These are phyloP conservation scores for Capsicum chinense DNA, from an alignment of 257 asterid genomes.

Conservation along the genomic window DNA sequence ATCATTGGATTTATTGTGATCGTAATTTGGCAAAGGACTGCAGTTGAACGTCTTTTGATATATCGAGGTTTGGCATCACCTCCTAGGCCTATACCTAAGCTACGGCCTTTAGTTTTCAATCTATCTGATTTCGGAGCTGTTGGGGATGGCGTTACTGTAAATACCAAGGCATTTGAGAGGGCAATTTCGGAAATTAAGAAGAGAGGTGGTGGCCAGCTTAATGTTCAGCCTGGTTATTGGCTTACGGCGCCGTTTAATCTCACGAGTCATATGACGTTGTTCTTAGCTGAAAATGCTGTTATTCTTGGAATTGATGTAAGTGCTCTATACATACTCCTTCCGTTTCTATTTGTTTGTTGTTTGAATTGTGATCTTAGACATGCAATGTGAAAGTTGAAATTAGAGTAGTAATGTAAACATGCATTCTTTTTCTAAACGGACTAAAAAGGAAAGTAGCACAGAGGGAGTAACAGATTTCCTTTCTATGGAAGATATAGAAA, in stretches of 20 bases:
- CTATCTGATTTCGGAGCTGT: conserved; percentile 85
- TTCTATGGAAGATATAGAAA: background rate
- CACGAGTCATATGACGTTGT: conserved; percentile 82
- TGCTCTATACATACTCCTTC: background rate
- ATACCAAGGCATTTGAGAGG: conserved; percentile 72
- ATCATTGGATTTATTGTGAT: conserved; percentile 67
- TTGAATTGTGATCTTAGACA: no score
- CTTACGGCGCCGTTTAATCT: conserved; percentile 94
- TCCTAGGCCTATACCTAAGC: conserved; percentile 65
- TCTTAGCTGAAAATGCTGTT: conserved; percentile 74
- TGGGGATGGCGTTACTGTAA: conserved; percentile 78
- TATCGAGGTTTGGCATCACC: conserved; percentile 41
- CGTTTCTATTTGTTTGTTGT: no score
- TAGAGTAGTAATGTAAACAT: no score
- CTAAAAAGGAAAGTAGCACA: no score
- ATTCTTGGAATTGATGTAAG: conserved; percentile 83
- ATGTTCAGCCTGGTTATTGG: conserved; percentile 77
- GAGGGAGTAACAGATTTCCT: background rate
- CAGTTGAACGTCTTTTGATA: conserved; percentile 50
- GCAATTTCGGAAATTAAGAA: conserved; percentile 67
- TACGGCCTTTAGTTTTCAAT: conserved; percentile 66
- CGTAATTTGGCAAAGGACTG: conserved; percentile 63
- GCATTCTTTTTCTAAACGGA: no score
- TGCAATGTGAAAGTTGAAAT: no score
- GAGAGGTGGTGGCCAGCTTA: conserved; percentile 93